Conservation (phyloP, 768 basidiomycete species). For the Neoboletus brunneissimus region DNA sequence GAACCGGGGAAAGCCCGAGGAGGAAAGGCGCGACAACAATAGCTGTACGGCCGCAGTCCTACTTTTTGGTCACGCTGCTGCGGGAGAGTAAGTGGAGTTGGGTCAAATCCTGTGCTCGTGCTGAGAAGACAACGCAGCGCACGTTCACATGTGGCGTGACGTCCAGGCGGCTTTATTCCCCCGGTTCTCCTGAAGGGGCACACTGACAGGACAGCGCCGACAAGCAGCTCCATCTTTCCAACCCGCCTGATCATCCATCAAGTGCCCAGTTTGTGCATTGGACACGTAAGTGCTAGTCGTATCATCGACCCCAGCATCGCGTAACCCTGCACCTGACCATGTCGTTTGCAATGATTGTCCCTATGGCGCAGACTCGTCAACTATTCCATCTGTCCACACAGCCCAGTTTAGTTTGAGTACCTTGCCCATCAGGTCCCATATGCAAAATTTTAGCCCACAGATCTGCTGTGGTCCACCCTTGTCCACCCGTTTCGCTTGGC, state of each 20-base stretch:
- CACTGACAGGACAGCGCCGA: not conserved
- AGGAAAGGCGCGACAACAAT: not conserved
- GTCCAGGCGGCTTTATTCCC: not conserved
- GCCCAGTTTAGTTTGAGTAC: slow-evolving; percentile 7
- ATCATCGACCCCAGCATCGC: not conserved
- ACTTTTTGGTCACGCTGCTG: slow-evolving; percentile 2
- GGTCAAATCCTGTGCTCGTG: slow-evolving; percentile 13
- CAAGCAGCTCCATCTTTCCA: not conserved
- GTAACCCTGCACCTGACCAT: not conserved
- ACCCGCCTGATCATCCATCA: slow-evolving; percentile 1
- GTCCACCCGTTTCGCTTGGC: not conserved
- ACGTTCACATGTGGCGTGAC: slow-evolving; percentile 28
- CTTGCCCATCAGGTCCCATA: slow-evolving; percentile 7
- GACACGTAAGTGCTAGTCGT: slow-evolving; percentile 11
- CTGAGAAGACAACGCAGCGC: slow-evolving; percentile 7
- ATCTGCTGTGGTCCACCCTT: slow-evolving; percentile 2
- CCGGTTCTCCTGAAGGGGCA: not conserved
- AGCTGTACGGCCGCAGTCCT: not conserved
- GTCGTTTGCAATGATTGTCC: not conserved
- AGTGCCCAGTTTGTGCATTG: slow-evolving; percentile 1
- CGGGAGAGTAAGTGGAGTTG: slow-evolving; percentile 15
- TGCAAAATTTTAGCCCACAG: not conserved
- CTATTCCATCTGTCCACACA: not conserved
- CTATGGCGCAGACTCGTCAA: slow-evolving; percentile 7
- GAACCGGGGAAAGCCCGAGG: not conserved